Evolutionary conservation across 2,329 filamentous ascomycete genomes (phyloP).

Genomic region (Diaporthe helianthi): DNA sequence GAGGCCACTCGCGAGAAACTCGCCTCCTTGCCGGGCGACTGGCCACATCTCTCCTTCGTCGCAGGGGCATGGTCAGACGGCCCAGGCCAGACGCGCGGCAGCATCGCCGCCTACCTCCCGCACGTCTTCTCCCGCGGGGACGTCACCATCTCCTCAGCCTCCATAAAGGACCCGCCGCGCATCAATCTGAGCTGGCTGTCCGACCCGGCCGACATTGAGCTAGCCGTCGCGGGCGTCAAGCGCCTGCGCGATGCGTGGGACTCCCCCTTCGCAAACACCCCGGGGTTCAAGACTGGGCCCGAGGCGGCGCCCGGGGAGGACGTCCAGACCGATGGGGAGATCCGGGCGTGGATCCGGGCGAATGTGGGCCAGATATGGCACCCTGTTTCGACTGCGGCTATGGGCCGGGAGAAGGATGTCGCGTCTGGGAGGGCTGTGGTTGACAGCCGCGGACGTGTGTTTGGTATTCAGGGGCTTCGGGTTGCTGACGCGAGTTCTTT

Average conservation of each 20-base stretch:
- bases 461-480: slow-evolving; percentile 54
- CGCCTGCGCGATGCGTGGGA: slow-evolving; percentile 35
- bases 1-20: slow-evolving; percentile 12
- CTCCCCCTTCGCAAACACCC: slow-evolving; percentile 36
- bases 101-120: slow-evolving; percentile 22
- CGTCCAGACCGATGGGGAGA: slow-evolving; percentile 38
- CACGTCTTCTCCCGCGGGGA: slow-evolving; percentile 46
- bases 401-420: slow-evolving; percentile 47
- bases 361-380: slow-evolving; percentile 42
- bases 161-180: slow-evolving; percentile 44
- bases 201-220: slow-evolving; percentile 22
- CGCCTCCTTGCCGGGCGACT: slow-evolving; percentile 26
- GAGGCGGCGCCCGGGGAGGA: slow-evolving; percentile 47
- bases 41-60: slow-evolving; percentile 29
- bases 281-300: slow-evolving; percentile 6
- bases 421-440: slow-evolving; percentile 49
- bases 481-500: slow-evolving; percentile 56
- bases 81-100: neutral
- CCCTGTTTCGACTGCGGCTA: slow-evolving; percentile 51
- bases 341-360: slow-evolving; percentile 37
- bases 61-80: slow-evolving; percentile 3
- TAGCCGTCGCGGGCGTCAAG: slow-evolving; percentile 39
- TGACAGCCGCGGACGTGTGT: slow-evolving; percentile 51
- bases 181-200: slow-evolving; percentile 49
- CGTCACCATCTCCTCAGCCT: slow-evolving; percentile 42